Evolutionary conservation across 208 protist genomes (phyloP).

Genomic region (Balamuthia mandrillaris): DNA sequence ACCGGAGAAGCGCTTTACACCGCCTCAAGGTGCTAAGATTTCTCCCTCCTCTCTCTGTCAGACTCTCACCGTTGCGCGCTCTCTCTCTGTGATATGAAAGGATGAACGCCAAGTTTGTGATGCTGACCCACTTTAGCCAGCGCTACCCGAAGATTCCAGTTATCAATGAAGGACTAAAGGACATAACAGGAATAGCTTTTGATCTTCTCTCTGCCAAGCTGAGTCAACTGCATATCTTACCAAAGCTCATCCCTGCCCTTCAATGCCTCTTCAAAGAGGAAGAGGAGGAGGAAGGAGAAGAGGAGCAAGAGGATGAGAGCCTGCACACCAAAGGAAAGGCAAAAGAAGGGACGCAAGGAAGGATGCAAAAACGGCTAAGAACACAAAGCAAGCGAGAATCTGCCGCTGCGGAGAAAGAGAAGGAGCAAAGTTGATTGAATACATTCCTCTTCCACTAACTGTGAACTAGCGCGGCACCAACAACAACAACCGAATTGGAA

Average conservation of each 20-base stretch:
- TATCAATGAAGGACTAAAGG: neutral
- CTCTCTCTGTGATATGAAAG: neutral
- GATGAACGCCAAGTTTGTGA: conserved; percentile 48
- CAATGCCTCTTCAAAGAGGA: conserved; percentile 18
- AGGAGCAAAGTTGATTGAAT: too few relatives aligned
- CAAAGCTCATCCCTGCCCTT: neutral
- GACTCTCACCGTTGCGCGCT: neutral
- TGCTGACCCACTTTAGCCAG: conserved; percentile 70
- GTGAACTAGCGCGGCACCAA: too few relatives aligned
- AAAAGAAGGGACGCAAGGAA: too few relatives aligned
- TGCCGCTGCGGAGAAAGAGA: too few relatives aligned
- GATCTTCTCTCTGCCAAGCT: conserved; percentile 36
- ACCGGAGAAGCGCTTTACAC: conserved; percentile 55
- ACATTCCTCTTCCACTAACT: too few relatives aligned
- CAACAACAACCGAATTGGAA: too few relatives aligned
- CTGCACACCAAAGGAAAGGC: neutral
- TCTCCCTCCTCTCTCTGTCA: neutral
- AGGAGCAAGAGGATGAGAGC: neutral
- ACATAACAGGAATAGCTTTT: conserved; percentile 37
- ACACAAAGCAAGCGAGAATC: too few relatives aligned
- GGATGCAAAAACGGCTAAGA: too few relatives aligned
- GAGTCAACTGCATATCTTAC: neutral
- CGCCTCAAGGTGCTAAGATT: conserved; percentile 28
- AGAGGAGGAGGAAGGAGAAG: neutral
- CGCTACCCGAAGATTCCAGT: conserved; percentile 63